Evolutionary conservation across 495 filamentous ascomycete genomes (phyloP), one percentile per base, ranked within the genome.

Genomic region (Penicillium malachiteum): DNA sequence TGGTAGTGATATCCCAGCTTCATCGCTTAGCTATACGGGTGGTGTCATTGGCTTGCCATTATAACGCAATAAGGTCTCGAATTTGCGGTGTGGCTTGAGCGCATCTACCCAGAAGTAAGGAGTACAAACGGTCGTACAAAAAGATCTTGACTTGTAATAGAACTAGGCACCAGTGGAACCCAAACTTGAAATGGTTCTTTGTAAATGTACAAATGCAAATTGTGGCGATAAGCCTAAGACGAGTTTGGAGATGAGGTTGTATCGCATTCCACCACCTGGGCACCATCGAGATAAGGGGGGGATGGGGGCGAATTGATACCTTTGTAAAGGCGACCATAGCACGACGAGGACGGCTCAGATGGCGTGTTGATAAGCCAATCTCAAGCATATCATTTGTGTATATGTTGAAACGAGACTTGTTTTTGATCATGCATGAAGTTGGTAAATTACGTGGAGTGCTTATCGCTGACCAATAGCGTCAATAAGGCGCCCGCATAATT

Each of bases 381-480:
- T 47, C n/a, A 44, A 10, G 34, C 8, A 37, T 9, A 37, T 37
- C 34, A 37, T 2, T 37, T 37, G 34, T 5, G 34, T 37, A 13
- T 13, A 13, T 1, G 52, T 21, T 42, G 35, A 46, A 46, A 30
- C 35, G 26, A 26, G 42, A 34, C 52, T 47, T 40, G 42, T 26
- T 30, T 32, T 46, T 32, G 43, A 32, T 37, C 41, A 44, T 44
- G 31, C 34, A 46, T 40, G 45, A 44, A 16, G 33, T 32, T 51
- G 16, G 31, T 35, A 26, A 14, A 32, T 38, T 31, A 47, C 34
- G 26, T 35, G 34, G 6, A 41, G 26, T 41, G 38, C 54, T 48
- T 32, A 50, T 50, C 32, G 30, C 12, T 13, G 35, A 9, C 42
- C 42, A 48, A 32, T 26, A 8, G 32, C 35, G 4, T 48, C 5